Evolutionary conservation across 106 monocot genomes (phyloP).

Genomic region (Acorus calamus): DNA sequence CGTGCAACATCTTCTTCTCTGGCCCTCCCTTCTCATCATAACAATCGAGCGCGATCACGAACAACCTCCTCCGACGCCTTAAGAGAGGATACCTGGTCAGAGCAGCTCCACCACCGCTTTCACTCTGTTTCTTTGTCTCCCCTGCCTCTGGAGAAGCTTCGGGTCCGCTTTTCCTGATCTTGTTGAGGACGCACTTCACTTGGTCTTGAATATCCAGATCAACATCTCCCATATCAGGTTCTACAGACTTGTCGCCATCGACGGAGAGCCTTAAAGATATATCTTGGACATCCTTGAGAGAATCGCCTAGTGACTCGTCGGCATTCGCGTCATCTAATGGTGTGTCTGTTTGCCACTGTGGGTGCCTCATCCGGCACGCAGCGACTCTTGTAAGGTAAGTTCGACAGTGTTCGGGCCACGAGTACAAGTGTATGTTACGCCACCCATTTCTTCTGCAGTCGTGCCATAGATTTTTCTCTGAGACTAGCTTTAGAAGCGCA

Average conservation of each 20-base stretch:
- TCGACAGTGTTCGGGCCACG: constrained; percentile 95
- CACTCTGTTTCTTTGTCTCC: constrained; percentile 13
- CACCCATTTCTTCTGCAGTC: constrained; percentile 81
- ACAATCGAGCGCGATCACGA: constrained; percentile 74
- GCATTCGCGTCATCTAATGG: constrained; percentile 35
- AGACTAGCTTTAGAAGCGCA: constrained; percentile 78
- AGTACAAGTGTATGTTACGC: constrained; percentile 87
- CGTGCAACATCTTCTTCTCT: constrained; percentile 57
- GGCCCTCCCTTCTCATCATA: constrained; percentile 60
- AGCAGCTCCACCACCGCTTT: background rate
- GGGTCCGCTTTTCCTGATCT: constrained; percentile 32
- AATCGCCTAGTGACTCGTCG: constrained; percentile 64
- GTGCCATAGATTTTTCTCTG: constrained; percentile 80
- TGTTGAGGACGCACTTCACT: constrained; percentile 65
- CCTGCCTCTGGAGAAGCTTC: constrained; percentile 5
- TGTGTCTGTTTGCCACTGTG: constrained; percentile 84
- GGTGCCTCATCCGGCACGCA: constrained; percentile 83
- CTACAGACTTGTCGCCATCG: constrained; percentile 51
- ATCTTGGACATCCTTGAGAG: constrained; percentile 76
- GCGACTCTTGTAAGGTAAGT: constrained; percentile 85
- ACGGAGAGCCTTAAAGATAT: constrained; percentile 67
- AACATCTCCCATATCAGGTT: constrained; percentile 9
- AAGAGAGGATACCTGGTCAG: constrained; percentile 61
- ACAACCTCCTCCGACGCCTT: constrained; percentile 57
- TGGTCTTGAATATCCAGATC: constrained; percentile 56